Percentiles rank a stretch among this genome's conserved stretches.
These are phyloP conservation scores for Craterostigma plantagineum DNA, from an alignment of 257 asterid species.

Conservation along the genomic window DNA sequence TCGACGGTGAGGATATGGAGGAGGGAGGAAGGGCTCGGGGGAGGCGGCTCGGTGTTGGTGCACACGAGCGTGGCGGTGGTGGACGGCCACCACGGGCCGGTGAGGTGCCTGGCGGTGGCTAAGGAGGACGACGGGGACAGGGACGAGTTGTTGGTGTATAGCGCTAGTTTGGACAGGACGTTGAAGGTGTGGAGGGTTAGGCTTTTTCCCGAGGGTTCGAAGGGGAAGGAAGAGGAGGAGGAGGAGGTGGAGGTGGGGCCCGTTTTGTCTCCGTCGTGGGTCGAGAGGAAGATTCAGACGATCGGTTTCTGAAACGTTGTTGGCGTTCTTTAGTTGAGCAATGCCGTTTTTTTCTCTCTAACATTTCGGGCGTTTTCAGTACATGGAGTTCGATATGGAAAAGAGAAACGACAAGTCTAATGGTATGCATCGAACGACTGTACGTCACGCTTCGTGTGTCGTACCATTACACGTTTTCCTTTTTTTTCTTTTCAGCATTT, in stretches of 20 bases:
- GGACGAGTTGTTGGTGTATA: conserved; percentile 35
- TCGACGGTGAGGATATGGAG: conserved; percentile 61
- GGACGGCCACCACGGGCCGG: conserved; percentile 73
- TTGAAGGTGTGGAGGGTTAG: conserved; percentile 46
- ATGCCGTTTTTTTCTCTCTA: no score
- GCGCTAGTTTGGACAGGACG: conserved; percentile 54
- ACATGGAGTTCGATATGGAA: no score
- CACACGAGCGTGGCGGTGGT: conserved; percentile 51
- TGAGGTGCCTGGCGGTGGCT: conserved; percentile 48
- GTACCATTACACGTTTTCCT: no score
- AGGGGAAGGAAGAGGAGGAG: background rate
- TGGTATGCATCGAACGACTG: no score
- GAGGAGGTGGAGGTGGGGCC: background rate
- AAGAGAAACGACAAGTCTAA: no score
- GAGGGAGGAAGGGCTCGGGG: conserved; percentile 36
- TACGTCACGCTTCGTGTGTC: no score
- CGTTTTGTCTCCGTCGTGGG: conserved; percentile 1
- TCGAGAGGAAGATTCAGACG: conserved; percentile 3
- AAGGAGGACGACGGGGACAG: conserved; percentile 20
- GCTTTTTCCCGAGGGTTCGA: background rate
- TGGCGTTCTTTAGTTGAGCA: no score
- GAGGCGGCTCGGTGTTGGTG: no score
- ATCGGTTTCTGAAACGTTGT: no score
- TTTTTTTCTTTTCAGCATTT: no score
- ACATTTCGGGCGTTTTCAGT: no score